Conservation (phyloP, 345 rosid genomes). For the Sapria himalayana region DNA sequence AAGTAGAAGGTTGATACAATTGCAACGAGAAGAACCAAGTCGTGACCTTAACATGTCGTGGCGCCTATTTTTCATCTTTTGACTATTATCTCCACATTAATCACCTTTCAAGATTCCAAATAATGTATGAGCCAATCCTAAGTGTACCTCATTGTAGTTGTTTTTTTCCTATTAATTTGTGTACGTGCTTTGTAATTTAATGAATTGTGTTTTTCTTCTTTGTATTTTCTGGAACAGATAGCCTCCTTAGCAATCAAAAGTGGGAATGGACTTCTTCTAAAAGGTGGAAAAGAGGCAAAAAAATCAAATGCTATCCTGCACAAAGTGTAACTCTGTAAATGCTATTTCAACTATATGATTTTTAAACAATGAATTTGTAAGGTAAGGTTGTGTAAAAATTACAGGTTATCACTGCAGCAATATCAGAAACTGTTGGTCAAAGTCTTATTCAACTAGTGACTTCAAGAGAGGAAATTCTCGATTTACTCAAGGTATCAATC, state of each 20-base stretch:
- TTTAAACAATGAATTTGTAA: too few species aligned
- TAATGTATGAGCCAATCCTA: too few species aligned
- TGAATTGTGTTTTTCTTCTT: conserved; percentile 7
- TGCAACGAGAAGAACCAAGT: too few species aligned
- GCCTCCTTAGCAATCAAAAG: conserved; percentile 90
- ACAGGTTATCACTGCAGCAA: conserved; percentile 78
- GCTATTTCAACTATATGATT: not conserved
- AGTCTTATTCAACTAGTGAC: conserved; percentile 82
- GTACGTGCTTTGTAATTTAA: too few species aligned
- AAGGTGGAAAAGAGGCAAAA: conserved; percentile 96
- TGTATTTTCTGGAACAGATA: conserved; percentile 34
- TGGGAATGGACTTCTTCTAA: conserved; percentile 83
- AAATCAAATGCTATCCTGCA: conserved; percentile 85
- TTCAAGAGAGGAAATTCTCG: conserved; percentile 90
- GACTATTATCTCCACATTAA: too few species aligned
- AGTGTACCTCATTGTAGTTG: too few species aligned
- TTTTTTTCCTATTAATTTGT: too few species aligned
- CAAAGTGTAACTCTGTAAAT: conserved; percentile 29
- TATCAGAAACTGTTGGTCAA: conserved; percentile 61
- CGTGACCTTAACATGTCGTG: too few species aligned
- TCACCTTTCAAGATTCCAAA: too few species aligned
- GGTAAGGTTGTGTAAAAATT: conserved; percentile 9
- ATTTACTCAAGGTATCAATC: conserved; percentile 58
- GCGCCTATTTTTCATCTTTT: too few species aligned
- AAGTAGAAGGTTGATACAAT: too few species aligned